Conservation (phyloP, 768 basidiomycete species). For the Pleurotus citrinopileatus region DNA sequence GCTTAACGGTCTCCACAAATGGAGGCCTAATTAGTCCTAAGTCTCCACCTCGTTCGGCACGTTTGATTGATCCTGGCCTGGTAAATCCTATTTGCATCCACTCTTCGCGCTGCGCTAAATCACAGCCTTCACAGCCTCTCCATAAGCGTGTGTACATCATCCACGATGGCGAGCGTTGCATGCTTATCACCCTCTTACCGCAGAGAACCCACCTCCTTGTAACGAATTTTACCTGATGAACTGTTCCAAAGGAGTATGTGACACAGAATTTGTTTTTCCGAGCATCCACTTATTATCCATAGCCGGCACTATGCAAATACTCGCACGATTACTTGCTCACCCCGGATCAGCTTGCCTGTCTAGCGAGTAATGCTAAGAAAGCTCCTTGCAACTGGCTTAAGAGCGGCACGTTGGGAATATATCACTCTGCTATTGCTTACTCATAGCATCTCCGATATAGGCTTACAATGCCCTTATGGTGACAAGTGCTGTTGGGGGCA, state of each 20-base stretch:
- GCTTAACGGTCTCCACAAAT: constrained; percentile 43
- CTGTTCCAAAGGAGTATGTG: constrained; percentile 69
- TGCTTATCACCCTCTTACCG: constrained; percentile 10
- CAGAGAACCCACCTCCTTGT: constrained; percentile 82
- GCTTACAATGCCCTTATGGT: constrained; percentile 72
- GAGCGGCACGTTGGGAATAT: constrained; percentile 45
- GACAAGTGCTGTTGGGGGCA: constrained; percentile 83
- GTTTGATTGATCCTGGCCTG: constrained; percentile 60
- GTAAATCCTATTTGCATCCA: constrained; percentile 31
- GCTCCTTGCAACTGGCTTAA: constrained; percentile 85
- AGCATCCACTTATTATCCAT: constrained; percentile 8
- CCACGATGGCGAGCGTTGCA: not conserved
- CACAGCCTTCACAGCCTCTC: constrained; percentile 47
- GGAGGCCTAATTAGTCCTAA: constrained; percentile 68
- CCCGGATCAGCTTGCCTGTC: constrained; percentile 64
- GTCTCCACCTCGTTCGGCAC: constrained; percentile 46
- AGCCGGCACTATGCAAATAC: constrained; percentile 74
- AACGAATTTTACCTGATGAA: constrained; percentile 83
- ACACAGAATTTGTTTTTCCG: not conserved
- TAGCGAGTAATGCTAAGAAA: constrained; percentile 78
- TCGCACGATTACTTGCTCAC: constrained; percentile 78
- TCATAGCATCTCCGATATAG: constrained; percentile 31
- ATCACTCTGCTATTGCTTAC: not conserved
- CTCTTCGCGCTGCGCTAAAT: constrained; percentile 3
- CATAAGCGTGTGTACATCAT: constrained; percentile 61